A percentile compares a stretch with the other conserved stretches of the same genome.
phyloP scores from a whole-genome alignment of 441 rosid species.

The Pelargonium exstipulatum region DNA sequence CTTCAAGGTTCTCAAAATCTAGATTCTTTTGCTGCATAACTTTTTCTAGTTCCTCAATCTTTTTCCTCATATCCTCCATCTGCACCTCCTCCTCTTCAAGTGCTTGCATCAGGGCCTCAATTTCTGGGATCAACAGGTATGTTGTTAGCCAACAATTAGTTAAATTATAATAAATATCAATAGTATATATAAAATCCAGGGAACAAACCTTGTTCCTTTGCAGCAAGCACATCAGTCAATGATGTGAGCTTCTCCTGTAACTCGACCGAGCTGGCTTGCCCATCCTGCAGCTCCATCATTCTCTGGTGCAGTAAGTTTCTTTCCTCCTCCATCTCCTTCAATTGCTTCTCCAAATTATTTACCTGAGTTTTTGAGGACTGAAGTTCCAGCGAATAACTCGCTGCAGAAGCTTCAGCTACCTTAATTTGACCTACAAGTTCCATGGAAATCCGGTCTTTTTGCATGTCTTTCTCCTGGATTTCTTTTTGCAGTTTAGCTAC shows the following conservation, averaged over 20 bases:
- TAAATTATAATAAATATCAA: neutral
- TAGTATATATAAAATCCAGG: constrained; percentile 18
- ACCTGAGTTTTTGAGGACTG: constrained; percentile 52
- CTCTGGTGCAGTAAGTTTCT: constrained; percentile 48
- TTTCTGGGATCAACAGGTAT: constrained; percentile 48
- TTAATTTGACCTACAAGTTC: constrained; percentile 92
- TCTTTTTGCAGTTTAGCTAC: constrained; percentile 77
- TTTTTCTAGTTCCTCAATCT: constrained; percentile 56
- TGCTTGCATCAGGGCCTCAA: constrained; percentile 96
- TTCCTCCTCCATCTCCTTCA: constrained; percentile 45
- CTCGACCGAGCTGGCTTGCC: constrained; percentile 41
- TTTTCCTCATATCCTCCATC: constrained; percentile 77
- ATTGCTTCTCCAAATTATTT: constrained; percentile 57
- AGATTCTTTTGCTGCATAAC: constrained; percentile 57
- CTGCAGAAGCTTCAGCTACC: constrained; percentile 79
- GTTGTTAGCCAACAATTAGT: constrained; percentile 16
- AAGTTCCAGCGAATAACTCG: constrained; percentile 55
- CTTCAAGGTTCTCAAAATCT: constrained; percentile 71
- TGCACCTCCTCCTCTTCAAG: constrained; percentile 98
- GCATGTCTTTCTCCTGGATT: constrained; percentile 90
- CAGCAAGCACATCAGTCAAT: constrained; percentile 48
- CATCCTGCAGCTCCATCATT: constrained; percentile 59
- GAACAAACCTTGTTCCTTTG: constrained; percentile 84
- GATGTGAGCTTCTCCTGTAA: constrained; percentile 55
- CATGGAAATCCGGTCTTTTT: constrained; percentile 71